Evolutionary conservation across 306 rosid genomes (phyloP).

Genomic region (Ormosia semicastrata): DNA sequence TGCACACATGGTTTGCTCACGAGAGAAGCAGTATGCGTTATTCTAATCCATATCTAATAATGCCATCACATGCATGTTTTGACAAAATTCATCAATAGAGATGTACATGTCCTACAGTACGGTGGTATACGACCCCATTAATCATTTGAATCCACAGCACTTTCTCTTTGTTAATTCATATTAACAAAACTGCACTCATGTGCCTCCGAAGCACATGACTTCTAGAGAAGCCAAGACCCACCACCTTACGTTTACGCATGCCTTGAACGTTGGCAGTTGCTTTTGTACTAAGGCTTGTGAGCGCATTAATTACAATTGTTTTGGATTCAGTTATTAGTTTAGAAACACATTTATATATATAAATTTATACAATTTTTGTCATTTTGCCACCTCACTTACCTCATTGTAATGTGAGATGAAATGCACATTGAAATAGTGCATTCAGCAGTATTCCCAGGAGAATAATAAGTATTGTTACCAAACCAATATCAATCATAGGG

Average conservation of each 20-base stretch:
- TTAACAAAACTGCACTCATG: background rate
- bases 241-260: background rate
- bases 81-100: constrained; percentile 12
- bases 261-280: background rate
- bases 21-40: constrained; percentile 26
- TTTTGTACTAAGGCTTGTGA: constrained; percentile 3
- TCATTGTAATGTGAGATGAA: too few species aligned
- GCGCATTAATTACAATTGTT: background rate
- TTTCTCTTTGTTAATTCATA: background rate
- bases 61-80: constrained; percentile 39
- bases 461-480: background rate
- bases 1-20: constrained; percentile 39
- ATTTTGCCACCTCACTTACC: too few species aligned
- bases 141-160: constrained; percentile 15
- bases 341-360: background rate
- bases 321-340: background rate
- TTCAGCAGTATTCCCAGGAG: background rate
- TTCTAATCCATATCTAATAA: constrained; percentile 17
- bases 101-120: constrained; percentile 24
- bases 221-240: constrained; percentile 2
- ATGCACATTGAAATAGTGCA: too few species aligned
- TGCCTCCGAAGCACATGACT: background rate
- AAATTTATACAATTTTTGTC: too few species aligned
- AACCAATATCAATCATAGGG: background rate
- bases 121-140: constrained; percentile 24